Percentiles rank a stretch among this genome's conserved stretches.
phyloP scores from a whole-genome alignment of 163 green algal genomes.

The Volvox carteri region DNA sequence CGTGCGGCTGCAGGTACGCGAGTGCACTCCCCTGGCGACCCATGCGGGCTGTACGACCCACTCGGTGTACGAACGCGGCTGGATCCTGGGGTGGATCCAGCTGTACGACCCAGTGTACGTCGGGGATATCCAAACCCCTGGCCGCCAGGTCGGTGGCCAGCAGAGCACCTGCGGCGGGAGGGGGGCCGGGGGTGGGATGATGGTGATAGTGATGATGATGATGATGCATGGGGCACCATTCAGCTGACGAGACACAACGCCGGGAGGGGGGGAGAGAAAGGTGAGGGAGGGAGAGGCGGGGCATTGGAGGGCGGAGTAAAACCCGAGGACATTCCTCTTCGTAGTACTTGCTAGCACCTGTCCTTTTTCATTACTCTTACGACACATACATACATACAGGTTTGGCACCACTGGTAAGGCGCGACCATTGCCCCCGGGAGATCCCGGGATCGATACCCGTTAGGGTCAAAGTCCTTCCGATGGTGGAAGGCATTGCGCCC shows the following conservation, averaged over 20 bases:
- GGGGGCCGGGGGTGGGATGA: background rate
- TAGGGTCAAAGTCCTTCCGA: no score
- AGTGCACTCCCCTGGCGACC: slow-evolving; percentile 87
- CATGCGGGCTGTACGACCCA: slow-evolving; percentile 94
- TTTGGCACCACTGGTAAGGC: no score
- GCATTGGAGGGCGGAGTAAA: no score
- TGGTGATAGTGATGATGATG: background rate
- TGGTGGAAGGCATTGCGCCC: no score
- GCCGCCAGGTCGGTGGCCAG: slow-evolving; percentile 96
- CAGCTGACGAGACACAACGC: no score
- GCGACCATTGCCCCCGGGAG: no score
- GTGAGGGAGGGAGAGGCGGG: background rate
- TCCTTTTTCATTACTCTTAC: no score
- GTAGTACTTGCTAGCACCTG: no score
- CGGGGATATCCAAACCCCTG: slow-evolving; percentile 95
- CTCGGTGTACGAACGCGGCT: slow-evolving; percentile 86
- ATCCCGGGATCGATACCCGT: no score
- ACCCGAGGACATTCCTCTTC: no score
- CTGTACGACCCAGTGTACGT: slow-evolving; percentile 95
- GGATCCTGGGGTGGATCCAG: slow-evolving; percentile 91
- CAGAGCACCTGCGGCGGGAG: slow-evolving; percentile 75
- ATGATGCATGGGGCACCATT: no score
- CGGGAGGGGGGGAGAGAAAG: background rate
- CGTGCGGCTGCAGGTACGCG: slow-evolving; percentile 82
- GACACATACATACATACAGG: no score